Conservation (phyloP, 352 stramenopile genomes). For the Phytophthora litchii region DNA sequence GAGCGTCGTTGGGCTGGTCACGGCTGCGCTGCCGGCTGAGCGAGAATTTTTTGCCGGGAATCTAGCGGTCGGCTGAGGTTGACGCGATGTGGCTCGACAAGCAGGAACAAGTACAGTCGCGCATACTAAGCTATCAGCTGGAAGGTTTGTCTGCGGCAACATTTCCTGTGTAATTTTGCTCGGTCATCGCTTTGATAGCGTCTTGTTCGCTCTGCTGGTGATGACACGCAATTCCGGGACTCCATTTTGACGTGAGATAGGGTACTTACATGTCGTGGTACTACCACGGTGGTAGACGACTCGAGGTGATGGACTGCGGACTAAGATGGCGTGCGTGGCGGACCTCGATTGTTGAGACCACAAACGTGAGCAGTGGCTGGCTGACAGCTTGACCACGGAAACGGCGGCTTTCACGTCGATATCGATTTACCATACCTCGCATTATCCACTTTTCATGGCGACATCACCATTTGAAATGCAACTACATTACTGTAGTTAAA, state of each 20-base stretch:
- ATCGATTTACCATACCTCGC: too few relatives aligned
- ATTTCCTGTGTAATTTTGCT: too few relatives aligned
- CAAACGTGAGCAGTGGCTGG: neutral
- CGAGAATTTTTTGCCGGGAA: constrained; percentile 16
- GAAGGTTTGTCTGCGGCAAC: too few relatives aligned
- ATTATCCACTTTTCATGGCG: too few relatives aligned
- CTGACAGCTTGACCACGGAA: too few relatives aligned
- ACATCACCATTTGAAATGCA: too few relatives aligned
- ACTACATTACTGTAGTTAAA: too few relatives aligned
- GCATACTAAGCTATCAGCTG: neutral
- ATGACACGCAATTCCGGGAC: neutral
- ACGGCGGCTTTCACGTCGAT: too few relatives aligned
- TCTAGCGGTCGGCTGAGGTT: neutral
- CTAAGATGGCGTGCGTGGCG: constrained; percentile 24
- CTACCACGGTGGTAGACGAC: too few relatives aligned
- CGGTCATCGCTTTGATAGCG: too few relatives aligned
- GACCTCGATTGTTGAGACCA: constrained; percentile 18
- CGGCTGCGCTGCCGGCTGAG: constrained; percentile 14
- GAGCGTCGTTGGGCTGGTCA: neutral
- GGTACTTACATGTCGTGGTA: neutral
- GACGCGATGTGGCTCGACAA: constrained; percentile 4
- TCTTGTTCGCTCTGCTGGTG: neutral
- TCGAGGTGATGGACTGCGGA: constrained; percentile 12
- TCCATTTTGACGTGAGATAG: neutral
- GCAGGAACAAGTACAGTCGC: neutral